Evolutionary conservation across 2,329 filamentous ascomycete species (phyloP), one percentile per base, ranked within the genome.

Genomic region (Aspergillus sp.): DNA sequence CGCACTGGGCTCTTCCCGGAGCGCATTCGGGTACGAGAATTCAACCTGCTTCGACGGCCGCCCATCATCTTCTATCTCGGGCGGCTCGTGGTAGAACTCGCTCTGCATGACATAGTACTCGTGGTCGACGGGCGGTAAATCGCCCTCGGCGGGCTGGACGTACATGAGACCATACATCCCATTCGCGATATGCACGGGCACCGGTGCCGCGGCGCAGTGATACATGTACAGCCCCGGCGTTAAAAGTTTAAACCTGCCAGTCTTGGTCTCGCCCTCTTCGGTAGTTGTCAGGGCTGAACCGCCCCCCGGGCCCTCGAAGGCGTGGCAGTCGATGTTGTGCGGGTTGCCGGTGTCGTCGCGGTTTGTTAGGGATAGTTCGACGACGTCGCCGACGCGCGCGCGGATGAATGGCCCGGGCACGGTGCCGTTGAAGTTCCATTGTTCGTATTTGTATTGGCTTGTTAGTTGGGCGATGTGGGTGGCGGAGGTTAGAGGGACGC

Each of bases 261-360:
- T 68, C 51, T 74, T 74, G 41, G 67, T 67, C 53, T 73, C 62
- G 54, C 67, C 65, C 48, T 73, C 69, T 26, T 68, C 66, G 4
- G 69, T 66, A 0, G 70, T 73, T 0, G 72, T 74, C 6, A 74
- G 42, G 9, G 70, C 66, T 0, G 72, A 57, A 18, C 72, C 71
- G 24, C 71, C 72, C 0, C 72, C 71, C 0, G 72, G 71, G 1
- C 72, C 71, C 3, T 66, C 66, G 51, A 74, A 71, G 6, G 69
- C 69, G 55, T 74, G 70, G 49, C 68, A 70, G 59, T 74, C 72
- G 43, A 74, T 69, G 50, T 74, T 74, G 61, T 74, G 71, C 3
- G 70, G 70, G 54, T 72, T 72, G 2, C 72, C 72, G 2, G 68
- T 65, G 22, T 57, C 56, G 50, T 74, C 71, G 18, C 62, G 60